Base-by-base conservation (phyloP, 23 red algal genomes). In the Gracilariopsis chorda region DNA sequence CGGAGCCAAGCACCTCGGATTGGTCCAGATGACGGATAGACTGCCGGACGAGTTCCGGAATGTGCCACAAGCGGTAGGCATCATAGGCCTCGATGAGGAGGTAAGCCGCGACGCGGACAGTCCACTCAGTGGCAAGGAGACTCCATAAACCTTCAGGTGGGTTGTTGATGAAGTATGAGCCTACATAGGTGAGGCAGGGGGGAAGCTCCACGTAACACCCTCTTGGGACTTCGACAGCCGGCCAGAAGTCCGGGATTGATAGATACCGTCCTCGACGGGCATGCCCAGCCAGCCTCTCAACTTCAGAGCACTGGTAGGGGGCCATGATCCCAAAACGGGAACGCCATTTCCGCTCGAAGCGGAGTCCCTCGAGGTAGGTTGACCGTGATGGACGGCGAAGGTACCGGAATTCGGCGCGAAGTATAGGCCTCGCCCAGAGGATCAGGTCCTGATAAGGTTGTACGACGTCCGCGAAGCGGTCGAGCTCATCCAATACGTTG, bases 51-150 rank as follows among this genome's bases (percentile, higher is more conserved):
- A 48, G 16, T 0, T 25, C 20, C n/a, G 78, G 78, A 2, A 82
- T 27, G 53, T 17, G 40, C 52, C 78, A 82, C 4, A 82, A 16
- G 4, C 78, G 20, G 39, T 44, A 58, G 13, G 0, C 7, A 37
- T 82, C 78, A 43, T 32, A 82, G 3, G 39, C 48, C 78, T 82
- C 78, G 4, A 12, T 41, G 7, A 82, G 0, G 35, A 53, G 39
- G 30, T 29, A 35, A 43, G 53, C 78, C 48, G 55, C 78, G n/a
- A 82, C 78, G n/a, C 20, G 27, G 39, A 56, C 51, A 37, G 7
- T 20, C 78, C 53, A 82, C 9, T 82, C 53, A 6, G 78, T 61
- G 28, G 48, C 48, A 56, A 82, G 39, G 49, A 82, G 21, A 42
- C 51, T 23, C 48, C 78, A 82, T 9, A 82, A 57, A 13, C 78